Evolutionary conservation across 345 rosid species (phyloP).

Genomic region (Schrenkiella parvula): DNA sequence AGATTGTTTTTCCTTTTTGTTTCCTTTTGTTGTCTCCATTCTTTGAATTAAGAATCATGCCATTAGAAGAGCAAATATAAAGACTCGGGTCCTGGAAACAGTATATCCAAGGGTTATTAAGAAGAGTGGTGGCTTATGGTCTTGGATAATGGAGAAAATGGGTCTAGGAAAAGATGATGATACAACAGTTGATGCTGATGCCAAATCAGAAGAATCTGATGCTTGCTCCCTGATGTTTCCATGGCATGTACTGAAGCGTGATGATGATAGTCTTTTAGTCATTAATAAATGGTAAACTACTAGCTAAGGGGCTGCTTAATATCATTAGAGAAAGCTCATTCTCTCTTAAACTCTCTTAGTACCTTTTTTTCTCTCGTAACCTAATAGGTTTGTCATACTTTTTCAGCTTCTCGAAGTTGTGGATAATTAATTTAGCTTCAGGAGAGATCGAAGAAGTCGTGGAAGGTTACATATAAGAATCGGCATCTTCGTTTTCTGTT

Average conservation of each 20-base stretch:
- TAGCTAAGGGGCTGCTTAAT: background rate
- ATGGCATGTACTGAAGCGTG: slow-evolving; percentile 78
- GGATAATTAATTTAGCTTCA: slow-evolving; percentile 66
- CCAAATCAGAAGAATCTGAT: slow-evolving; percentile 49
- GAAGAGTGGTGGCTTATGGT: slow-evolving; percentile 54
- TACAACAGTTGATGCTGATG: slow-evolving; percentile 30
- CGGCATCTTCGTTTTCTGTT: background rate
- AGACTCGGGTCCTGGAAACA: slow-evolving; percentile 77
- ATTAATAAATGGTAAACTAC: slow-evolving; percentile 54
- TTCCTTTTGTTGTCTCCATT: slow-evolving; percentile 4
- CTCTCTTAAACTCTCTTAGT: background rate
- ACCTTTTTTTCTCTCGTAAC: background rate
- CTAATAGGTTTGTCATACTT: slow-evolving; percentile 11
- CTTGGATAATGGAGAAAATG: slow-evolving; percentile 59
- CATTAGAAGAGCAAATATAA: slow-evolving; percentile 82
- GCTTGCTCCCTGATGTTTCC: slow-evolving; percentile 54
- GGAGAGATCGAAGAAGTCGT: slow-evolving; percentile 64
- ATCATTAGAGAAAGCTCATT: background rate
- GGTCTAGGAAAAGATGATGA: slow-evolving; percentile 48
- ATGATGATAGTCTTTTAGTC: slow-evolving; percentile 45
- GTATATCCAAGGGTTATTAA: slow-evolving; percentile 55
- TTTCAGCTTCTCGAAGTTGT: slow-evolving; percentile 73
- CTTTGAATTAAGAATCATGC: slow-evolving; percentile 68
- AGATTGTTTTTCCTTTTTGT: background rate
- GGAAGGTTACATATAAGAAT: slow-evolving; percentile 47